phyloP scores from a whole-genome alignment of 2,329 filamentous ascomycete genomes.

The Colletotrichum kahawae region DNA sequence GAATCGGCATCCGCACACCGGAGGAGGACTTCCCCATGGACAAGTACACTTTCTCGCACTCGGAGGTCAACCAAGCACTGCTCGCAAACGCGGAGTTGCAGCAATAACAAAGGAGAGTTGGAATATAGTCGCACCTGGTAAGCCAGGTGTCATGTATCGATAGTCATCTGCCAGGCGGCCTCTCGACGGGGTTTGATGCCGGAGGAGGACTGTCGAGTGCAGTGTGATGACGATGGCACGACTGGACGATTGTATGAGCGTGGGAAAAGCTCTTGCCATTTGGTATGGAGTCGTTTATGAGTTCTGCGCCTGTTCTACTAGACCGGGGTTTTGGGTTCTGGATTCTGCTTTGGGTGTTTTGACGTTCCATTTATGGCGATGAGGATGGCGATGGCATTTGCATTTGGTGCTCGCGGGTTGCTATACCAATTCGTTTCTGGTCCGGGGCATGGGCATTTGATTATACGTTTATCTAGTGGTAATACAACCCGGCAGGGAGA shows the following conservation, averaged over 20 bases:
- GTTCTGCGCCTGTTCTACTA: slow-evolving; percentile 13
- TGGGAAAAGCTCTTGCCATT: slow-evolving; percentile 9
- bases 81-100: slow-evolving; percentile 35
- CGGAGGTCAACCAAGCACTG: slow-evolving; percentile 37
- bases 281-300: background rate
- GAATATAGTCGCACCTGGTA: slow-evolving; percentile 9
- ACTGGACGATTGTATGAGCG: slow-evolving; percentile 25
- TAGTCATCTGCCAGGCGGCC: slow-evolving; percentile 10
- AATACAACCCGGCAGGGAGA: slow-evolving; percentile 15
- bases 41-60: slow-evolving; percentile 56
- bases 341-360: slow-evolving; percentile 8
- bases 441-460: slow-evolving; percentile 14
- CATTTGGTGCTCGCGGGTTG: slow-evolving; percentile 16
- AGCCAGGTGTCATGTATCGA: slow-evolving; percentile 18
- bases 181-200: slow-evolving; percentile 7
- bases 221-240: slow-evolving; percentile 24
- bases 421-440: slow-evolving; percentile 16
- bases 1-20: slow-evolving; percentile 73
- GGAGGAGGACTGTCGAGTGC: slow-evolving; percentile 17
- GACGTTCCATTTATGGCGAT: slow-evolving; percentile 2
- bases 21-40: slow-evolving; percentile 69
- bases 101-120: slow-evolving; percentile 11
- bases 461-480: slow-evolving; percentile 19
- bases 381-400: slow-evolving; percentile 16
- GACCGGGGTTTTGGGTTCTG: slow-evolving; percentile 9